These are phyloP conservation scores for Sarocladium strictum DNA, from an alignment of 2,329 filamentous ascomycete genomes.

Conservation along the genomic window DNA sequence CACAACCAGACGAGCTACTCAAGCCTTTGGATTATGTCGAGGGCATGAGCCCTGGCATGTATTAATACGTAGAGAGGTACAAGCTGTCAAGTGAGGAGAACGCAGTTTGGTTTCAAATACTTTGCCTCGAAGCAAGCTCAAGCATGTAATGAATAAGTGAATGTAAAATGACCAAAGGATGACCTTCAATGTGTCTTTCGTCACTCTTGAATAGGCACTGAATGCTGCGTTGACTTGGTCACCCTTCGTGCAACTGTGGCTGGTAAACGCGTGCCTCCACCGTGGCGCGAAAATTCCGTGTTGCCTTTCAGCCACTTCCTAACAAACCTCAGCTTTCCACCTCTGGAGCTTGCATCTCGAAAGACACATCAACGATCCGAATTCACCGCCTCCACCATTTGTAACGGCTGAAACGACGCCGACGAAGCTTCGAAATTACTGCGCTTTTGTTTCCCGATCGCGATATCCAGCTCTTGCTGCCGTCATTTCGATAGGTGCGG, in stretches of 20 bases:
- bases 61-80: too few relatives aligned
- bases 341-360: background rate
- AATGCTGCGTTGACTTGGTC: too few relatives aligned
- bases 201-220: too few relatives aligned
- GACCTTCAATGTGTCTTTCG: too few relatives aligned
- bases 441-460: background rate
- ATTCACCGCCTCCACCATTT: background rate
- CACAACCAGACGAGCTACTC: background rate
- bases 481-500: background rate
- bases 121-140: too few relatives aligned
- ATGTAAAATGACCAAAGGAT: too few relatives aligned
- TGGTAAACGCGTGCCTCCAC: slow-evolving; percentile 7
- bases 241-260: slow-evolving; percentile 7
- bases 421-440: background rate
- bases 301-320: slow-evolving; percentile 11
- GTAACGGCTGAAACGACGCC: background rate
- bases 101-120: too few relatives aligned
- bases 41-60: too few relatives aligned
- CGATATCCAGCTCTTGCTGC: background rate
- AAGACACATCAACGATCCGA: background rate
- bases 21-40: background rate
- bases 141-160: too few relatives aligned
- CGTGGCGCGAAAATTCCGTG: slow-evolving; percentile 13
- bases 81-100: too few relatives aligned
- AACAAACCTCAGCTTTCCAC: slow-evolving; percentile 5